These are phyloP conservation scores for Prillingera fragicola DNA, from an alignment of 1,284 basidiomycete genomes.

Conservation along the genomic window DNA sequence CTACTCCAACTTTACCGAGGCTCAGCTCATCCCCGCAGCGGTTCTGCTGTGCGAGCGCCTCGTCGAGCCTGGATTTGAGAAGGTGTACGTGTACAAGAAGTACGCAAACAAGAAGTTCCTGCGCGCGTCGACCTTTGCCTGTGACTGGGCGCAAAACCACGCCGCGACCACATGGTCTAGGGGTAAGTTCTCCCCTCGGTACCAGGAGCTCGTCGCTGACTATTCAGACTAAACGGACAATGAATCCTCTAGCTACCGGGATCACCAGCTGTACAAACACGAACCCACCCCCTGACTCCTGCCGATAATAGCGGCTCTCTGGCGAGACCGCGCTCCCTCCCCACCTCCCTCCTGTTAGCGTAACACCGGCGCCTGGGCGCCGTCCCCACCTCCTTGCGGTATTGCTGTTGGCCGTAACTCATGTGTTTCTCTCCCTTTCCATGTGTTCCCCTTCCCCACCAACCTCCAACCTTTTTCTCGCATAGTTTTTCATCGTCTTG, in stretches of 20 bases:
- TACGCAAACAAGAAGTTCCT: constrained; percentile 97
- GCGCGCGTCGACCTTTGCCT: constrained; percentile 59
- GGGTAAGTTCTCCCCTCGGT: constrained; percentile 2
- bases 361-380: too few relatives aligned
- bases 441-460: too few relatives aligned
- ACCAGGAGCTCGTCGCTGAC: not conserved
- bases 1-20: constrained; percentile 88
- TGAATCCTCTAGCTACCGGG: not conserved
- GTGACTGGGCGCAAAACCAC: constrained; percentile 51
- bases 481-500: not conserved
- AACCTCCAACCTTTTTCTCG: not conserved
- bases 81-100: constrained; percentile 90
- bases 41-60: constrained; percentile 80
- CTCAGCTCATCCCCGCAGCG: constrained; percentile 79
- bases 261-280: too few relatives aligned
- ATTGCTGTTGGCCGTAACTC: too few relatives aligned
- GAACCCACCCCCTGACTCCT: not conserved
- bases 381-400: too few relatives aligned
- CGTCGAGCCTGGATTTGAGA: constrained; percentile 69
- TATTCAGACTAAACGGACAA: not conserved
- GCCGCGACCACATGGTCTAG: constrained; percentile 17
- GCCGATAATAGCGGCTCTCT: not conserved
- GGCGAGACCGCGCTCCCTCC: not conserved
- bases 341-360: not conserved
- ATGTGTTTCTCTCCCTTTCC: not conserved